Conservation (phyloP, 257 asterid species). For the Henckelia pumila region DNA sequence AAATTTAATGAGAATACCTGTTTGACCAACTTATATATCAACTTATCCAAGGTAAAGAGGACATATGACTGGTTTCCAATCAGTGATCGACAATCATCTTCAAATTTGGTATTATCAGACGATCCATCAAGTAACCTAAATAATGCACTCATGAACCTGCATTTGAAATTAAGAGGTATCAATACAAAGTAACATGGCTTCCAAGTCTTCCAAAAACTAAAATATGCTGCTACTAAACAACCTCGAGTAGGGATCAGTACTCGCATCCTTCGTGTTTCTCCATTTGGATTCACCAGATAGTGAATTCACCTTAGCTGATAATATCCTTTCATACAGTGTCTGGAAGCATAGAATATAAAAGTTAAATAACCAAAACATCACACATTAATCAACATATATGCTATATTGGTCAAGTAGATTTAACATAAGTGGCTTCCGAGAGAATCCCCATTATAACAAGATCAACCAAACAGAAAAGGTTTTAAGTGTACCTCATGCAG, state of each 20-base stretch:
- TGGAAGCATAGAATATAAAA: conserved; percentile 26
- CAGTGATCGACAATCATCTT: conserved; percentile 91
- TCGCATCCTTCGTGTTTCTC: conserved; percentile 43
- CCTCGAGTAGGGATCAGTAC: conserved; percentile 56
- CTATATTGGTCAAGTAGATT: not conserved
- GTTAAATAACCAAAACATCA: not conserved
- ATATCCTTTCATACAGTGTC: conserved; percentile 54
- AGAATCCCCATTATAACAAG: not conserved
- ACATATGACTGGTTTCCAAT: conserved; percentile 93
- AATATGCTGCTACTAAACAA: conserved; percentile 13
- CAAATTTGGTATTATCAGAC: conserved; percentile 80
- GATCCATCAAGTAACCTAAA: conserved; percentile 96
- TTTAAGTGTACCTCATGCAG: conserved; percentile 73
- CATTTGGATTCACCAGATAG: conserved; percentile 51
- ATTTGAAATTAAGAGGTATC: conserved; percentile 23
- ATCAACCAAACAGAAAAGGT: not conserved
- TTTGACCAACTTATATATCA: conserved; percentile 89
- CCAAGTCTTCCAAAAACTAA: conserved; percentile 13
- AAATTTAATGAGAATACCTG: conserved; percentile 46
- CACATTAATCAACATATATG: not conserved
- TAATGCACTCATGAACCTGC: conserved; percentile 84
- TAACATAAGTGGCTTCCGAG: not conserved
- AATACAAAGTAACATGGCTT: conserved; percentile 19
- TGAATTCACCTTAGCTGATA: conserved; percentile 53
- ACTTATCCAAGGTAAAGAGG: conserved; percentile 90